Base-by-base conservation (phyloP, 2,329 filamentous ascomycete genomes). In the Diaporthe sp. region DNA sequence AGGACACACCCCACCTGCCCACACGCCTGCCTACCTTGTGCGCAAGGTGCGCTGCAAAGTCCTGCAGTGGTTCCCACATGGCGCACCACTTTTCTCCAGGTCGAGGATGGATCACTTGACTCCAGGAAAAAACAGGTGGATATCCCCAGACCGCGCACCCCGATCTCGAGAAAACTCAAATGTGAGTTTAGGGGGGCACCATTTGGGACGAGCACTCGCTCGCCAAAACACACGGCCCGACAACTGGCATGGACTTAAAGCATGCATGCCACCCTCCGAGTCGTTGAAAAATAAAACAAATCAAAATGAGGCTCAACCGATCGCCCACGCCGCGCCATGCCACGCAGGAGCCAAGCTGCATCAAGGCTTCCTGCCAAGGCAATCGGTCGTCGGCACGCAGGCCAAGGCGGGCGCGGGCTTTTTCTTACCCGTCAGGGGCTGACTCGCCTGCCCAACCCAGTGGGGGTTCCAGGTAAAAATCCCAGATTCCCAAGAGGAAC, bases 141-240 rank as follows among this genome's bases (percentile, higher is more conserved):
- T 59, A 75, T 73, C 73, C 73, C 73, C 73, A 56, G 73, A 75
- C 65, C 50, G 27, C 68, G 51, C 68, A 56, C 53, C 42, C 56
- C 69, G 32, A 71, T 71, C 56, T 63, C 13, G n/a, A 7, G 17
- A 66, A 66, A 51, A 42, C 42, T 65, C 27, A 35, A 66, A 37
- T 25, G n/a, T 22, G 22, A 47, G 15, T 17, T 22, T 27, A 27
- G 8, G 32, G 32, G 44, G 9, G 4, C 44, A 51, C n/a, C 8
- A 32, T 15, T 53, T 63, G 56, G 35, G 12, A 25, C 37, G 44
- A 55, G 56, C 66, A 58, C 42, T 71, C 32, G 32, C 50, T 58
- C 66, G 53, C 69, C 69, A 25, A 47, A 58, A 71, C 58, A n/a
- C 30, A 51, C 55, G 53, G 69, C 22, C 30, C 42, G 19, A 66